phyloP scores from a whole-genome alignment of 2,329 filamentous ascomycete genomes.

The Sclerotinia glacialis region DNA sequence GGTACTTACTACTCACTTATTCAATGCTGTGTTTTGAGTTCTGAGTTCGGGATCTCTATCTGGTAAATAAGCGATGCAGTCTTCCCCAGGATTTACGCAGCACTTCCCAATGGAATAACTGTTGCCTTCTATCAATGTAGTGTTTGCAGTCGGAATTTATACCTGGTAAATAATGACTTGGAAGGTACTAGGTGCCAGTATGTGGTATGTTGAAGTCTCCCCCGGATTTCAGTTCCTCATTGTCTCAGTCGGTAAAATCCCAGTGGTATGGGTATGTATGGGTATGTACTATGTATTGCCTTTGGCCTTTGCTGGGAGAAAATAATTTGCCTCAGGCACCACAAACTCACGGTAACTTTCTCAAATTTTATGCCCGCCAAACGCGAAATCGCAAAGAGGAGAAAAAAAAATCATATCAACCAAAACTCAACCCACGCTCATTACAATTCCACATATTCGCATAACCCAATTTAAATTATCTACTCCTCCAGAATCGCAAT shows the following conservation, averaged over 20 bases:
- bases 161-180: neutral
- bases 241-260: conserved; percentile 8
- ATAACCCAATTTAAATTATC: neutral
- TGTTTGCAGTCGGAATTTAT: neutral
- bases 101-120: neutral
- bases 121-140: neutral
- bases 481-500: conserved; percentile 5
- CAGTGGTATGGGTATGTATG: neutral
- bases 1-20: neutral
- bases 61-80: neutral
- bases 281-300: neutral
- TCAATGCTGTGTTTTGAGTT: conserved; percentile 6
- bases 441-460: neutral
- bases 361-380: neutral
- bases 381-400: neutral
- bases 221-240: neutral
- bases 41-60: neutral
- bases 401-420: neutral
- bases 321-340: neutral
- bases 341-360: neutral
- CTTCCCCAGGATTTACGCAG: neutral
- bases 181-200: neutral
- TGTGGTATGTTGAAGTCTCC: neutral
- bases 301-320: neutral
- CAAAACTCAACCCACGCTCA: neutral